Evolutionary conservation across 2,329 filamentous ascomycete species (phyloP).

Genomic region (Exophiala sp.): DNA sequence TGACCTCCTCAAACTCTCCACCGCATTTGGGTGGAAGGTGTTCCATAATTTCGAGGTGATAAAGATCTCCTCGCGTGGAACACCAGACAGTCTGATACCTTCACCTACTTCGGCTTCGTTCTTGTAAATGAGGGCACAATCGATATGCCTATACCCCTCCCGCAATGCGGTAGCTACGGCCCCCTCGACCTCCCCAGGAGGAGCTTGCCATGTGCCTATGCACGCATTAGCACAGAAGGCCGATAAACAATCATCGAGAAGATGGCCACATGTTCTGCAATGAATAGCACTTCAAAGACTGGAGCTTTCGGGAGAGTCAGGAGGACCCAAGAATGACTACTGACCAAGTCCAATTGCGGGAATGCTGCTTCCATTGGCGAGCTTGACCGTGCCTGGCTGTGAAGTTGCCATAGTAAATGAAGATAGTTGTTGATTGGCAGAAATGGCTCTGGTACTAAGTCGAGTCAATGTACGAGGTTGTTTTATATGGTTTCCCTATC

Average conservation of each 20-base stretch:
- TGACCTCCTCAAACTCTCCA: slow-evolving; percentile 51
- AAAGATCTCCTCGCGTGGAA: slow-evolving; percentile 75
- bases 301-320: neutral
- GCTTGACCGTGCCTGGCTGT: neutral
- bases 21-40: slow-evolving; percentile 30
- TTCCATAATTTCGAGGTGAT: slow-evolving; percentile 84
- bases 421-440: neutral
- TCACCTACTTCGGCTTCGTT: slow-evolving; percentile 82
- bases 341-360: slow-evolving; percentile 12
- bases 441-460: neutral
- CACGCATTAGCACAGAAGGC: neutral
- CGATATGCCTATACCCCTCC: slow-evolving; percentile 52
- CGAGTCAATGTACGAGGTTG: neutral
- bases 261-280: too few relatives aligned
- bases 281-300: neutral
- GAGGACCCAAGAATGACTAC: slow-evolving; percentile 1
- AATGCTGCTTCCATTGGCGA: slow-evolving; percentile 3
- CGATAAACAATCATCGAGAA: neutral
- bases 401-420: neutral
- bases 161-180: slow-evolving; percentile 49
- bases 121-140: slow-evolving; percentile 53
- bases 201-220: slow-evolving; percentile 59
- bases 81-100: slow-evolving; percentile 69
- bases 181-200: slow-evolving; percentile 33
- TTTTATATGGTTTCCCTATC: neutral